Conservation (phyloP, 768 basidiomycete genomes). For the Xerocomus potaroensis region DNA sequence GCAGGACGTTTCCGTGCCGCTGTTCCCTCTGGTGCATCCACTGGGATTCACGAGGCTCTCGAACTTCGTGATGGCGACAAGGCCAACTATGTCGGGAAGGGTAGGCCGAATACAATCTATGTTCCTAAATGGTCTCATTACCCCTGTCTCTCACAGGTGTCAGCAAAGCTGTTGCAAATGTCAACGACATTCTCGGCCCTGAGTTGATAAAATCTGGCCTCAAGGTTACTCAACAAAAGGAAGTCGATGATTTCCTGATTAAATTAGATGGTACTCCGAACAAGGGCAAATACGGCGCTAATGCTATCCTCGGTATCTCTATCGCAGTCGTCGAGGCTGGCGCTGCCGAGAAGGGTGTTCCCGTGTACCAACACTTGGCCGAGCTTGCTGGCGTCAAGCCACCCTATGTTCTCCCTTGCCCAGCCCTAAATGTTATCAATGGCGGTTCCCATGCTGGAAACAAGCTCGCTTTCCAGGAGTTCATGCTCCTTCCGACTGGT, state of each 20-base stretch:
- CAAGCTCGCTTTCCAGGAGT: conserved; percentile 99
- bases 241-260: conserved; percentile 97
- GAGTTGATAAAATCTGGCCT: conserved; percentile 81
- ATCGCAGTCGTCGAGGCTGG: conserved; percentile 93
- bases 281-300: conserved; percentile 99
- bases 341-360: conserved; percentile 91
- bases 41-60: conserved; percentile 96
- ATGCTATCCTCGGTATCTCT: conserved; percentile 97
- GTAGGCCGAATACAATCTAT: conserved; percentile 37
- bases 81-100: conserved; percentile 90
- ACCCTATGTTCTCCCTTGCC: conserved; percentile 87
- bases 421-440: conserved; percentile 99
- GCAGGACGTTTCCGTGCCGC: conserved; percentile 89
- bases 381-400: conserved; percentile 93
- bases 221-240: conserved; percentile 86
- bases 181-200: conserved; percentile 88
- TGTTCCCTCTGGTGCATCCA: conserved; percentile 98
- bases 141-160: conserved; percentile 57
- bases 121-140: neutral
- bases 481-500: conserved; percentile 98
- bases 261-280: conserved; percentile 96
- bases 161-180: conserved; percentile 87
- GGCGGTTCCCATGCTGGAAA: conserved; percentile 99
- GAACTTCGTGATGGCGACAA: conserved; percentile 98
- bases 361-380: conserved; percentile 95